Evolutionary conservation across 2,329 filamentous ascomycete genomes (phyloP), one percentile per base, ranked within the genome.

Genomic region (Nothophaeocryptopus gaeumannii): DNA sequence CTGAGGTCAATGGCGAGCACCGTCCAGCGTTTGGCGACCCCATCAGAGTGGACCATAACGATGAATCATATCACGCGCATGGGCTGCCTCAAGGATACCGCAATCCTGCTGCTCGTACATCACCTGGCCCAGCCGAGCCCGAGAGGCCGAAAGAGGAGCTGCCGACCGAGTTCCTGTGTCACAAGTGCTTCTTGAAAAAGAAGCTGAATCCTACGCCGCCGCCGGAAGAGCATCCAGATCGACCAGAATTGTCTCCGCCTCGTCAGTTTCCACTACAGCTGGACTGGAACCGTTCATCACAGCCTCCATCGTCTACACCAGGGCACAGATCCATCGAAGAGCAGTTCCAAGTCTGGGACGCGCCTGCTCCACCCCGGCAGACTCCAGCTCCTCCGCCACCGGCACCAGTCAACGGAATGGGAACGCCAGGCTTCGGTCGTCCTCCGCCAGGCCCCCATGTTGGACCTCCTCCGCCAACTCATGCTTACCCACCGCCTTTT

Each of bases 151-250:
- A 48, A 35, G 47, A 46, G 33, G 51, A 50, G 39, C 41, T 10
- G 32, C 56, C 50, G 15, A 52, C 54, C 31, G 60, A 60, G 5
- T 75, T 70, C 43, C 55, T 74, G n/a, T 77, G 74, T 52, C 72
- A 76, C 57, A 76, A 74, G 51, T 77, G 74, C 53, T 72, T 76
- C 55, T 70, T 73, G 65, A 72, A 72, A 60, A 72, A 69, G 54
- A 66, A 71, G 51, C 63, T 73, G 42, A 67, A 65, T 44, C 63
- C 63, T 9, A 65, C 63, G 10, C 63, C 67, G n/a, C 57, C 67
- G 35, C 62, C 72, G 12, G 67, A 67, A 37, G 58, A 58, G 14
- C 30, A 40, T 12, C n/a, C 50, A 11, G 39, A 43, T 30, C 43
- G 65, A 63, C 39, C 59, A 62, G 33, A 63, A 5, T 37, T 60